A percentile compares a stretch with the other conserved stretches of the same genome.
phyloP scores from a whole-genome alignment of 164 flowering plant genomes.

The Magnolia kwangsiensis region DNA sequence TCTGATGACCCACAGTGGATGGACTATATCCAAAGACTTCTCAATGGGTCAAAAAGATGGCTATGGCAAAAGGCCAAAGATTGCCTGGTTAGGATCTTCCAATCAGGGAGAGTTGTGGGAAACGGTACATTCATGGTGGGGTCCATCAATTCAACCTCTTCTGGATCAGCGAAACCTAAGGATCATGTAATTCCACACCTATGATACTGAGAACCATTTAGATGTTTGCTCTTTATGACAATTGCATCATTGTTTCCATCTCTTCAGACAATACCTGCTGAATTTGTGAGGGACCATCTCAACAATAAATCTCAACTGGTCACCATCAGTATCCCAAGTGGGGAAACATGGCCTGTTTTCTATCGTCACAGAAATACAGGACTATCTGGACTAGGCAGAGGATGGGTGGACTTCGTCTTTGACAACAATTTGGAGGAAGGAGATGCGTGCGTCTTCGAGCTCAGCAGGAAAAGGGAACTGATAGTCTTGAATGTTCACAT shows the following conservation, averaged over 20 bases:
- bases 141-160: too few species aligned
- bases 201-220: too few species aligned
- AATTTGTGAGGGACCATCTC: conserved; percentile 3
- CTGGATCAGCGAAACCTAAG: background rate
- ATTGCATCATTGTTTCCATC: background rate
- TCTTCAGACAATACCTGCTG: conserved; percentile 12
- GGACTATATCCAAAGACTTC: too few species aligned
- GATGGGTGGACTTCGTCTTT: conserved; percentile 16
- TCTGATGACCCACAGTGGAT: too few species aligned
- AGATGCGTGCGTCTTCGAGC: conserved; percentile 27
- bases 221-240: background rate
- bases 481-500: conserved; percentile 7
- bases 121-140: too few species aligned
- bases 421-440: conserved; percentile 25
- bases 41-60: too few species aligned
- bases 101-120: too few species aligned
- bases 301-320: background rate
- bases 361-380: background rate
- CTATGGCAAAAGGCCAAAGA: too few species aligned
- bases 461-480: background rate
- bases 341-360: conserved; percentile 14
- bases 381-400: background rate
- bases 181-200: background rate
- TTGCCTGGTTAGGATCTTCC: too few species aligned
- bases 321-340: conserved; percentile 8